phyloP scores from a whole-genome alignment of 768 basidiomycete species.

The Mrakia gelida region DNA sequence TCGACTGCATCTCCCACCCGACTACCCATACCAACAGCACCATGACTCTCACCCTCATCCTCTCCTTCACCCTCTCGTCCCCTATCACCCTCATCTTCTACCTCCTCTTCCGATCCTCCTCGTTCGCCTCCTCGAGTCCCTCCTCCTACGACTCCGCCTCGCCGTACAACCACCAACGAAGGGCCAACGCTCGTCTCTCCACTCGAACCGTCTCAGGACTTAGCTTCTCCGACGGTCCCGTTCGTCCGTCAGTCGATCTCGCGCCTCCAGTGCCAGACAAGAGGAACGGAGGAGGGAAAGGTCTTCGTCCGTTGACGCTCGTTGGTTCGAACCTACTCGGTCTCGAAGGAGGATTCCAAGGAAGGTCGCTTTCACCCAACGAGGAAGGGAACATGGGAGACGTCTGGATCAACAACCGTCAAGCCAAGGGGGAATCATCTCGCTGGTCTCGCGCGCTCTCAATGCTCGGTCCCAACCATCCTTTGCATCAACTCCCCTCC shows the following conservation, averaged over 20 bases:
- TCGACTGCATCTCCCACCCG: conserved; percentile 12
- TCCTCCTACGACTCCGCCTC: neutral
- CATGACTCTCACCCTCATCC: conserved; percentile 6
- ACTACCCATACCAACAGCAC: neutral
- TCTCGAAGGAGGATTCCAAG: neutral
- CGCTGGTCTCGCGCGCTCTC: conserved; percentile 20
- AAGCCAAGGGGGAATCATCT: neutral
- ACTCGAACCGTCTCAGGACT: conserved; percentile 2
- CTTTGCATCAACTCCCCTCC: conserved; percentile 11
- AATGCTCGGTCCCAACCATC: conserved; percentile 14
- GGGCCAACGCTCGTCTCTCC: neutral
- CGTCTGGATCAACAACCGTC: conserved; percentile 14
- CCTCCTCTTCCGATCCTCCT: conserved; percentile 12
- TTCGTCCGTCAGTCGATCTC: conserved; percentile 5
- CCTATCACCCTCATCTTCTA: neutral
- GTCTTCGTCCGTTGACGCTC: conserved; percentile 12
- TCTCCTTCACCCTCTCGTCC: conserved; percentile 16
- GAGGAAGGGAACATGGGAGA: conserved; percentile 18
- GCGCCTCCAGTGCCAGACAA: neutral
- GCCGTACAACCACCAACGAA: neutral
- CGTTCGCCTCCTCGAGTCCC: neutral
- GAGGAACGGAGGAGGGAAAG: neutral
- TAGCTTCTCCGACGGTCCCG: conserved; percentile 7
- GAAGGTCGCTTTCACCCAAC: conserved; percentile 18
- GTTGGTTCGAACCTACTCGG: neutral